A percentile compares a stretch with the other conserved stretches of the same genome.
Evolutionary conservation across 106 monocot species (phyloP).

Genomic region (Cymbidium sinense): DNA sequence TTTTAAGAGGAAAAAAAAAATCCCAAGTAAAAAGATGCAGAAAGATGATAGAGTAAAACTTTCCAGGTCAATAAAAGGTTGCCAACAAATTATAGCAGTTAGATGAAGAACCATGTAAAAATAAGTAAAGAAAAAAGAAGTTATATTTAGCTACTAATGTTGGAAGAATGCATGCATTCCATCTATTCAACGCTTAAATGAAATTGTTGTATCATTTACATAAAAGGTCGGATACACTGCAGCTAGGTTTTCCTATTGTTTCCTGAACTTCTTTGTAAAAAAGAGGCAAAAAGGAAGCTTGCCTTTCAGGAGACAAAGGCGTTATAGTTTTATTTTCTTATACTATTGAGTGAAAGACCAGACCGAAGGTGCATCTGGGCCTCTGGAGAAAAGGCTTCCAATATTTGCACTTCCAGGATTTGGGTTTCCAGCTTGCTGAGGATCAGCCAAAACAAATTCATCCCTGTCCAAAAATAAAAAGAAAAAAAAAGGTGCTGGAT

Average conservation of each 20-base stretch:
- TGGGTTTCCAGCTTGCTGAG: constrained; percentile 9
- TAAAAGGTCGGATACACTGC: constrained; percentile 24
- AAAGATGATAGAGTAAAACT: too few species aligned
- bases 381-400: constrained; percentile 31
- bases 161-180: not conserved
- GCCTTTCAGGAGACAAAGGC: not conserved
- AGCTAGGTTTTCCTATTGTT: not conserved
- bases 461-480: constrained; percentile 12
- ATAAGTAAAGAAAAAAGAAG: not conserved
- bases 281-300: constrained; percentile 1
- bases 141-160: constrained; percentile 1
- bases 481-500: not conserved
- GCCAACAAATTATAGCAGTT: not conserved
- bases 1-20: not conserved
- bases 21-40: not conserved
- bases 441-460: constrained; percentile 16
- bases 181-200: not conserved
- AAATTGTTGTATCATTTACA: constrained; percentile 13
- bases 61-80: not conserved
- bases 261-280: constrained; percentile 5
- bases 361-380: constrained; percentile 33
- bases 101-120: not conserved
- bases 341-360: constrained; percentile 46
- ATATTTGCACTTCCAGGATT: constrained; percentile 7
- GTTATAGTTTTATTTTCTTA: constrained; percentile 3